These are phyloP conservation scores for Mortierella alpina DNA, from an alignment of 192 early-diverging fungal genomes.

Conservation along the genomic window DNA sequence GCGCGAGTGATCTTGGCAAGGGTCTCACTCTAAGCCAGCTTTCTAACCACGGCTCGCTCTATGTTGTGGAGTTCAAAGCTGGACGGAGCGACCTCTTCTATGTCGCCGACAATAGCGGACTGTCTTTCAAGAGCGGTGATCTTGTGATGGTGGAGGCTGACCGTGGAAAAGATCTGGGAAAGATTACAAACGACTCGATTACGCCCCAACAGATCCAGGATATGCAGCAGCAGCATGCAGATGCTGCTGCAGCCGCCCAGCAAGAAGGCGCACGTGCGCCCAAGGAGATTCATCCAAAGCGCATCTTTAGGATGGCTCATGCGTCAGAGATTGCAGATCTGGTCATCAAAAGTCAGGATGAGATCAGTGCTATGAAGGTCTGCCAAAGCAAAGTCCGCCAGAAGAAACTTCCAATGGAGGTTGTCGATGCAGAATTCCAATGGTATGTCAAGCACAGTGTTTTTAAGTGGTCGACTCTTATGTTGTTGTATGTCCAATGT, in stretches of 20 bases:
- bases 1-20: constrained; percentile 56
- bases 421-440: constrained; percentile 98
- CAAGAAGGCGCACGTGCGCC: constrained; percentile 60
- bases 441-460: constrained; percentile 66
- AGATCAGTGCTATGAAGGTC: constrained; percentile 85
- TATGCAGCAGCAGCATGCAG: constrained; percentile 57
- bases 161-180: constrained; percentile 90
- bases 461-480: constrained; percentile 15
- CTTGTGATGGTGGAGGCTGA: constrained; percentile 91
- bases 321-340: constrained; percentile 84
- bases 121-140: constrained; percentile 70
- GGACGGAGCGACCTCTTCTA: constrained; percentile 88
- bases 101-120: constrained; percentile 61
- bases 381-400: constrained; percentile 92
- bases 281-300: constrained; percentile 91
- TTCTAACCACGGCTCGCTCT: constrained; percentile 68
- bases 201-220: constrained; percentile 62
- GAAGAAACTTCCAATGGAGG: constrained; percentile 93
- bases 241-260: constrained; percentile 59
- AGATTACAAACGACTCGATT: constrained; percentile 80
- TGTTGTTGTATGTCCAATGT: neutral
- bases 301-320: constrained; percentile 86
- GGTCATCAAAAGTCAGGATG: constrained; percentile 86
- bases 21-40: constrained; percentile 59
- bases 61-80: constrained; percentile 90